Base-by-base conservation (phyloP, 495 filamentous ascomycete genomes). In the Sporormia fimetaria region DNA sequence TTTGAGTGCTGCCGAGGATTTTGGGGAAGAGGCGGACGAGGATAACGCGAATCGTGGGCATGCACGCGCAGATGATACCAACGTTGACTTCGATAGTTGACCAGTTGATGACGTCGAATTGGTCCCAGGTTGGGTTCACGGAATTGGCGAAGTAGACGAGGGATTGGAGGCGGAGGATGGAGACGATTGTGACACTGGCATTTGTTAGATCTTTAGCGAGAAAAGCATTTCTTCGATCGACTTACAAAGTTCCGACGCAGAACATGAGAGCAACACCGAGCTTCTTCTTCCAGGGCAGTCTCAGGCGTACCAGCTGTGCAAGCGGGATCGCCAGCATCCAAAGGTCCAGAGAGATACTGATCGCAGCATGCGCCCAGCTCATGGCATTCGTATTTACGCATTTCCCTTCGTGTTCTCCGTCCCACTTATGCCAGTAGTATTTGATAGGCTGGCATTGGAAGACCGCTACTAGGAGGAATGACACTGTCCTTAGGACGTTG, bases 221-320 rank as follows among this genome's bases (percentile, higher is more conserved):
- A 26, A n/a, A 12, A n/a, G 12, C 0, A 6, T 18, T n/a, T 16
- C 6, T n/a, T 21, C 20, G 22, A 3, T 9, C 15, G 7, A 60
- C 61, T 42, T 53, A 73, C 70, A 74, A 62, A 12, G 71, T 60
- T 6, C 71, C 74, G 9, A 73, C 59, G 9, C 58, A 62, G 53
- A 78, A 74, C 55, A 75, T 69, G 10, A 72, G 18, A n/a, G 58
- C 59, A 20, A 75, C 57, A n/a, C 58, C 60, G 12, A 69, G 32
- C 50, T 72, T 75, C 56, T 69, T 71, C 42, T 61, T 63, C 41
- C 45, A 56, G 7, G 60, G 58, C 21, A 74, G 44, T 17, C 67
- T 50, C 5, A 75, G 53, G 5, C 56, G 39, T n/a, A 62, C 42
- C 6, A 76, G 52, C 10, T 66, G 60, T n/a, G 59, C 58, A 9